Base-by-base conservation (phyloP, 2,329 filamentous ascomycete genomes). In the Botrytis medusae region DNA sequence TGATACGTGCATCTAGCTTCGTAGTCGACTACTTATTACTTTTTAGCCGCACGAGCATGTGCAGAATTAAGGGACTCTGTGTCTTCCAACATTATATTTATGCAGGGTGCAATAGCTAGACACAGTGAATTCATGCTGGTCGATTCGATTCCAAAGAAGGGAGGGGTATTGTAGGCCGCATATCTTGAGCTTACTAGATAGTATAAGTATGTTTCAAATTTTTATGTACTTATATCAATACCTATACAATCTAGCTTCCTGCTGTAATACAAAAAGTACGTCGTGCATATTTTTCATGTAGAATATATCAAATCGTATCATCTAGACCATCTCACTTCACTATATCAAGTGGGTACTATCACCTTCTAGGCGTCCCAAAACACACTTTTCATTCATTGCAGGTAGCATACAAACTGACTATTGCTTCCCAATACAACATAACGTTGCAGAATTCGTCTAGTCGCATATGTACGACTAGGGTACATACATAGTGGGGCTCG, bases 91-190 rank as follows among this genome's bases (percentile, higher is more conserved):
- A 32, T 57, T 9, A 29, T 32, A 29, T 57, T n/a, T 57, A 29
- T 32, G 51, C 51, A 57, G 51, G n/a, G 51, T 57, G 51, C n/a
- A 57, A 29, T 57, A 57, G 14, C n/a, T 57, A 29, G 51, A 57
- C 51, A n/a, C 60, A 42, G 34, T 16, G 8, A 42, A 40, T 62
- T 40, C 2, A n/a, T 62, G 16, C 34, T 62, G 40, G 22, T 6
- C 6, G 25, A 40, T 14, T 37, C n/a, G 2, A 40, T 18, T 42
- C 25, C 12, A 37, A 34, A 22, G 14, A 25, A 40, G 9, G 4
- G 34, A n/a, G 34, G 59, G 60, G 60, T n/a, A 62, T 62, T 62
- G 60, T 62, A 62, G 34, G 14, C 60, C 34, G 37, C 60, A 62
- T 62, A 42, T n/a, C 25, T 57, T 32, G n/a, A 57, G 22, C 34